Conservation (phyloP, 768 basidiomycete genomes). For the Boletus sensibilis region DNA sequence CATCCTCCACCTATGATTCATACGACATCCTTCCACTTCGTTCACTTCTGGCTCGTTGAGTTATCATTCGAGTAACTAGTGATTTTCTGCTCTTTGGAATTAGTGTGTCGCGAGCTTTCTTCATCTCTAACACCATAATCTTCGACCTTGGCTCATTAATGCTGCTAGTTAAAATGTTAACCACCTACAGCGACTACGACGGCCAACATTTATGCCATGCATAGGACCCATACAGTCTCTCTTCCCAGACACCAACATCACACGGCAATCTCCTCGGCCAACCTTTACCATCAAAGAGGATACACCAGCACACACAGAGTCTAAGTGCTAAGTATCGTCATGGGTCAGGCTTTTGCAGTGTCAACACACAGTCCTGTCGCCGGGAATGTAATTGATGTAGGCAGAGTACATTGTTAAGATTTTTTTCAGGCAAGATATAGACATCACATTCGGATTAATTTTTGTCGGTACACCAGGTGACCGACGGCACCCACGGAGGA, state of each 20-base stretch:
- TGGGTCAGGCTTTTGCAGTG: not conserved
- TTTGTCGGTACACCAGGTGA: slow-evolving; percentile 66
- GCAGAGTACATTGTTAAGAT: not conserved
- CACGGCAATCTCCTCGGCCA: too few species aligned
- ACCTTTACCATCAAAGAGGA: too few species aligned
- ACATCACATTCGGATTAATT: not conserved
- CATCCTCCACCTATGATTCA: not conserved
- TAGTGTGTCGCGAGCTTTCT: not conserved
- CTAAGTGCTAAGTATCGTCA: not conserved
- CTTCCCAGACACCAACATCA: too few species aligned
- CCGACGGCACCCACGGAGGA: slow-evolving; percentile 46
- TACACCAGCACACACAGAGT: too few species aligned
- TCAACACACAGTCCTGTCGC: not conserved
- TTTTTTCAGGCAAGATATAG: not conserved
- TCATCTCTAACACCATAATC: not conserved
- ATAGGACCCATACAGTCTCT: too few species aligned
- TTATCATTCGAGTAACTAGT: too few species aligned
- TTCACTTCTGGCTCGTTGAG: too few species aligned
- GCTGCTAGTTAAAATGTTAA: not conserved
- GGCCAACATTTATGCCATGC: too few species aligned
- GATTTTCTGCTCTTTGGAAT: too few species aligned
- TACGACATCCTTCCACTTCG: not conserved
- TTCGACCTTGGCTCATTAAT: not conserved
- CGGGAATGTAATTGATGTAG: not conserved
- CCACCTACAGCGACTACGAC: not conserved